Evolutionary conservation across 257 asterid species (phyloP).

Genomic region (Anisodus tanguticus): DNA sequence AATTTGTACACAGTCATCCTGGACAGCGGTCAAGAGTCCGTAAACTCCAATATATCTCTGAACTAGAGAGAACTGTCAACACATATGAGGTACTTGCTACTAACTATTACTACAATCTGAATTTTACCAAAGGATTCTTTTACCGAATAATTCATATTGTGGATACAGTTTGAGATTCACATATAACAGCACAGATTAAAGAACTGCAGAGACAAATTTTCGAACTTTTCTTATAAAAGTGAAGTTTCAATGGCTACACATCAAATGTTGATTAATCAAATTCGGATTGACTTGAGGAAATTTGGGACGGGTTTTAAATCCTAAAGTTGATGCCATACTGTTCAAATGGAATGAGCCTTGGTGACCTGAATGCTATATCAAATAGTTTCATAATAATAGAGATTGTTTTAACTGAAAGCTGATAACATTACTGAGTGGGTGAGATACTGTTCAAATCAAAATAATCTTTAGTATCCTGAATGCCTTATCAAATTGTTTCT

Average conservation of each 20-base stretch:
- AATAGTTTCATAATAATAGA: background rate
- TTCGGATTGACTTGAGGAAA: background rate
- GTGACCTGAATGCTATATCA: background rate
- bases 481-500: background rate
- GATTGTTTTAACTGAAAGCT: background rate
- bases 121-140: background rate
- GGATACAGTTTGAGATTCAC: background rate
- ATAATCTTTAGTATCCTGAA: background rate
- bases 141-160: background rate
- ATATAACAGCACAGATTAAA: background rate
- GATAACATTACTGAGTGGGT: background rate
- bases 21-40: constrained; percentile 86
- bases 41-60: constrained; percentile 79
- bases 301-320: background rate
- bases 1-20: constrained; percentile 63
- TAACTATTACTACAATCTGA: background rate
- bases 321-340: background rate
- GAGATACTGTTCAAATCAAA: background rate
- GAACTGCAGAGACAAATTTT: background rate
- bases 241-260: constrained; percentile 1
- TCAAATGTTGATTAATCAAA: constrained; percentile 16
- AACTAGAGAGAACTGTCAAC: constrained; percentile 71
- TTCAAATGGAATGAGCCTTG: background rate
- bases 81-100: constrained; percentile 60
- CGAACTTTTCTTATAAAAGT: background rate